These are phyloP conservation scores for Marasmius sp. DNA, from an alignment of 1,284 basidiomycete genomes.

Conservation along the genomic window DNA sequence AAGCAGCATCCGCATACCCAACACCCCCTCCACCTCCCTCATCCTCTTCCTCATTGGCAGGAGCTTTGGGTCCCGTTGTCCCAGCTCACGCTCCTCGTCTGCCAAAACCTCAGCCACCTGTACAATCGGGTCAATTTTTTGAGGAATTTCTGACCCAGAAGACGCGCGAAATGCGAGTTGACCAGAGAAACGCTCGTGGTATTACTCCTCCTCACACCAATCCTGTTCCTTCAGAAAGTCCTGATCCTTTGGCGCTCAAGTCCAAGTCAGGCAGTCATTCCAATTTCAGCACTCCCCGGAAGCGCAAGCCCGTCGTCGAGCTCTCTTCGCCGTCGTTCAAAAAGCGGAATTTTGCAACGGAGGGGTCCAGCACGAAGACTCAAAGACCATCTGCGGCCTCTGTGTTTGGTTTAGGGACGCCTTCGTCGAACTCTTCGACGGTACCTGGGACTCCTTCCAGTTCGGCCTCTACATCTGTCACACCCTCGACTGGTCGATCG, in stretches of 20 bases:
- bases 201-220: conserved; percentile 12
- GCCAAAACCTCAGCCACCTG: conserved; percentile 29
- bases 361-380: neutral
- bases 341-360: neutral
- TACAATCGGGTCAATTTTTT: conserved; percentile 63
- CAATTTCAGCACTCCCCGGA: conserved; percentile 45
- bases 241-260: conserved; percentile 50
- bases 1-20: conserved; percentile 6
- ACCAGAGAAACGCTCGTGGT: neutral
- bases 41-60: conserved; percentile 13
- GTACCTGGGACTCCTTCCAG: conserved; percentile 8
- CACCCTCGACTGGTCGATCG: conserved; percentile 24
- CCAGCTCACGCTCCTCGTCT: neutral
- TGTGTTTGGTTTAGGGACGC: neutral
- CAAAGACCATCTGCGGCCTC: neutral
- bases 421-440: neutral
- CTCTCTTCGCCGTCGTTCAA: neutral
- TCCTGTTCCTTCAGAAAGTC: conserved; percentile 31
- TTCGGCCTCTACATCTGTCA: conserved; percentile 4
- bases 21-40: neutral
- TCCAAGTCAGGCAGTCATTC: conserved; percentile 9
- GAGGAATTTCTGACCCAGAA: conserved; percentile 62
- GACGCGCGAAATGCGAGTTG: conserved; percentile 21
- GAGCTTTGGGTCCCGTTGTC: conserved; percentile 9
- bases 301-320: conserved; percentile 36